Base-by-base conservation (phyloP, 192 early-diverging fungal species). In the Obelidium mucronatum region DNA sequence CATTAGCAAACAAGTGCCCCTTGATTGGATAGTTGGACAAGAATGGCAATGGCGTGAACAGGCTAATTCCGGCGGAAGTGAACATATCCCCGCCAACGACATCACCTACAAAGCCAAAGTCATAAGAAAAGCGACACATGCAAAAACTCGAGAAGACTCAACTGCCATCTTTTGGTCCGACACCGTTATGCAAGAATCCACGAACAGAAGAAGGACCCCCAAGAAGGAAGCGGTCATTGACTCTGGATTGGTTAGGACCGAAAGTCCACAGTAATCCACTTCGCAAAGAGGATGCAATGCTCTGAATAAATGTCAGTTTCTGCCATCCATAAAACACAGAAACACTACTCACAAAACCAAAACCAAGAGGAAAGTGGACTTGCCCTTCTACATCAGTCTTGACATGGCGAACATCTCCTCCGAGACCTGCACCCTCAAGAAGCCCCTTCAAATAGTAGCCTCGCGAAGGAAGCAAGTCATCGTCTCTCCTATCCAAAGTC, bases 1-100 rank as follows among this genome's bases (percentile, higher is more conserved):
- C 95, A 73, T 99, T 99, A 17, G 92, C 86, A 85, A 95, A 99
- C 48, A 92, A 66, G 78, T 99, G 97, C 0, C 89, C 91, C 70
- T 89, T 90, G 31, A 99, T 81, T 3, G 92, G 89, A 26, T 90
- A 78, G 42, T 77, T 63, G 2, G 79, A 67, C 3, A 95, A 74
- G 55, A 81, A 90, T 3, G 97, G 96, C 74, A 97, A 77, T 6
- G 95, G 94, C 0, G 94, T 90, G 55, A 95, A 88, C 48, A 94
- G 80, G 70, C 93, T 94, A 11, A 94, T 34, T 0, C 95, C 94
- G 0, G 87, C 89, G 3, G 93, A 86, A 78, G 91, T 89, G 78
- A 93, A 97, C 39, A 87, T 78, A 69, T 97, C 93, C n/a, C 95
- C 97, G 48, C 97, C 97, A 5, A 98, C 75, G 4, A 91, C 86